Evolutionary conservation across 2,329 filamentous ascomycete genomes (phyloP).

Genomic region (Fusarium staphyleae): DNA sequence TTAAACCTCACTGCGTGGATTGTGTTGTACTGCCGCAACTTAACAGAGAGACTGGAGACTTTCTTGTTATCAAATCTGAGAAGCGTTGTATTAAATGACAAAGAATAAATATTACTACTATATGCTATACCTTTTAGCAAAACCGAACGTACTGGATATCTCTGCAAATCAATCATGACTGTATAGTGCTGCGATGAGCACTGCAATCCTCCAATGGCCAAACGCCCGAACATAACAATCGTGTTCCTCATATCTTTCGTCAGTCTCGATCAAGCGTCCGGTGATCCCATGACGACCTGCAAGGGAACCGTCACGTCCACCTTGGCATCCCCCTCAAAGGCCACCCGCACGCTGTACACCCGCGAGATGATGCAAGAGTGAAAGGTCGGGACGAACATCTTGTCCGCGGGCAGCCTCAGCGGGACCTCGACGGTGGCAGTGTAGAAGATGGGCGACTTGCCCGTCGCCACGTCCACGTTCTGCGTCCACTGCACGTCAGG

Average conservation of each 20-base stretch:
- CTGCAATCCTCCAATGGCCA: neutral
- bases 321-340: constrained; percentile 29
- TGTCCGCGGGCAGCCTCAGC: constrained; percentile 17
- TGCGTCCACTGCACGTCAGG: constrained; percentile 24
- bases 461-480: constrained; percentile 20
- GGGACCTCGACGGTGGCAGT: constrained; percentile 28
- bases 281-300: constrained; percentile 26
- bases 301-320: constrained; percentile 27
- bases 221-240: neutral
- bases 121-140: neutral
- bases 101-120: neutral
- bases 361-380: constrained; percentile 24
- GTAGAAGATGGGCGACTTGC: constrained; percentile 27
- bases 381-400: constrained; percentile 32
- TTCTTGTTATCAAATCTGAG: no score
- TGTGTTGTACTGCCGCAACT: no score
- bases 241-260: neutral
- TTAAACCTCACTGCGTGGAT: no score
- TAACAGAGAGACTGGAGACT: no score
- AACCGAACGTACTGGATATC: constrained; percentile 23
- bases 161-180: constrained; percentile 9
- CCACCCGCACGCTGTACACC: constrained; percentile 23
- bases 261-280: constrained; percentile 12
- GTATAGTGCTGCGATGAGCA: constrained; percentile 1
- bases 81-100: neutral